phyloP scores from a whole-genome alignment of 768 basidiomycete genomes.

The Floccularia luteovirens region DNA sequence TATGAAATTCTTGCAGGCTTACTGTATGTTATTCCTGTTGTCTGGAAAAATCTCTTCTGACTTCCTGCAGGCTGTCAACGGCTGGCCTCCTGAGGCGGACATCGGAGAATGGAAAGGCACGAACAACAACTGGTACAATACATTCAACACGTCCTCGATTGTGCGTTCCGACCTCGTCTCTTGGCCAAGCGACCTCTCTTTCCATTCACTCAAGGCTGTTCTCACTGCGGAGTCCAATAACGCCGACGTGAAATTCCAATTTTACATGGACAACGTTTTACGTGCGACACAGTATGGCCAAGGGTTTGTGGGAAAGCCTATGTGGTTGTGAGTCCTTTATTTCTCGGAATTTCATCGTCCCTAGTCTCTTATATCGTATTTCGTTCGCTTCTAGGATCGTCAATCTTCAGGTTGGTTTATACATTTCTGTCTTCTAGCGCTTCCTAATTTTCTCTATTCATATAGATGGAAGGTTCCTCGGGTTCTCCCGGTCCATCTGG shows the following conservation, averaged over 20 bases:
- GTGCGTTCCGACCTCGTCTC: slow-evolving; percentile 29
- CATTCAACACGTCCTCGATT: slow-evolving; percentile 35
- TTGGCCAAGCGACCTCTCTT: slow-evolving; percentile 35
- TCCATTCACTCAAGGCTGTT: slow-evolving; percentile 33
- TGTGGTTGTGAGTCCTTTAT: slow-evolving; percentile 29
- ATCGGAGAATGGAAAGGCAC: slow-evolving; percentile 42
- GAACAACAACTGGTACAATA: slow-evolving; percentile 34
- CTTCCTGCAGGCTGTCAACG: slow-evolving; percentile 22
- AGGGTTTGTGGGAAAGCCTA: slow-evolving; percentile 29
- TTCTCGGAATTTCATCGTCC: neutral
- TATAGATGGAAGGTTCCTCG: slow-evolving; percentile 38
- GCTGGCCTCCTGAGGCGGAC: slow-evolving; percentile 36
- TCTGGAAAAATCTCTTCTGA: neutral
- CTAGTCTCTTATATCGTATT: neutral
- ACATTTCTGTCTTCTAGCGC: neutral
- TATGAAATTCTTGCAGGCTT: slow-evolving; percentile 14
- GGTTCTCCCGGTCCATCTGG: slow-evolving; percentile 33
- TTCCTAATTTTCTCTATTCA: neutral
- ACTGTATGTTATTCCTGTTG: slow-evolving; percentile 13
- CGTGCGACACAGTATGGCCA: slow-evolving; percentile 28
- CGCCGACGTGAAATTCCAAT: slow-evolving; percentile 29
- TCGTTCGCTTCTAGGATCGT: slow-evolving; percentile 23
- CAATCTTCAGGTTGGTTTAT: slow-evolving; percentile 28
- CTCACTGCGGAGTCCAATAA: slow-evolving; percentile 28
- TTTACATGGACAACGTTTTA: slow-evolving; percentile 30